Evolutionary conservation across 768 basidiomycete species (phyloP).

Genomic region (Psilocybe tampanensis): DNA sequence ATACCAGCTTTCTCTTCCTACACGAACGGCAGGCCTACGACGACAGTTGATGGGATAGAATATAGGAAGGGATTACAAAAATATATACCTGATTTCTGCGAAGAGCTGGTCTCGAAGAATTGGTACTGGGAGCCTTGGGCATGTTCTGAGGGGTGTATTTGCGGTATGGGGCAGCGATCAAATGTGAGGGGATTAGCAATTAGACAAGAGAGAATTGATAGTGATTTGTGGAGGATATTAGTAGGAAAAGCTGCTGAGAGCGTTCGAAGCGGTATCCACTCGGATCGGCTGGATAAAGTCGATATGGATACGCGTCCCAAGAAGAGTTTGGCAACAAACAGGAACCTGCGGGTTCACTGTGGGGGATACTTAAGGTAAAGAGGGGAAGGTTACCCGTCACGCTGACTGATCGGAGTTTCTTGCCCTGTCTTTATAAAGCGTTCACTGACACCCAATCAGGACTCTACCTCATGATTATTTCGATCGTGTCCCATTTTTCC

Average conservation of each 20-base stretch:
- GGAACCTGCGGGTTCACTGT: neutral
- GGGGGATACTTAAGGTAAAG: conserved; percentile 4
- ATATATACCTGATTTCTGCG: conserved; percentile 73
- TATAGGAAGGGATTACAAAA: conserved; percentile 1
- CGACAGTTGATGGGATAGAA: conserved; percentile 1
- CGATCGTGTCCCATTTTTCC: neutral
- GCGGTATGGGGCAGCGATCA: neutral
- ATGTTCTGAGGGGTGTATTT: conserved; percentile 35
- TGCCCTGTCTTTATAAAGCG: conserved; percentile 4
- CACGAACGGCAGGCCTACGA: conserved; percentile 77
- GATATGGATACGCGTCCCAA: conserved; percentile 2
- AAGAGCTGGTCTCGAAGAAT: conserved; percentile 60
- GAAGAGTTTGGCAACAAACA: conserved; percentile 1
- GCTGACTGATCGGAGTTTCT: conserved; percentile 16
- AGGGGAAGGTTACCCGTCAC: conserved; percentile 5
- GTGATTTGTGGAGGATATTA: neutral
- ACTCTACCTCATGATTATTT: neutral
- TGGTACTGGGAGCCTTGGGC: conserved; percentile 63
- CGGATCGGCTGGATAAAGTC: neutral
- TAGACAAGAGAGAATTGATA: neutral
- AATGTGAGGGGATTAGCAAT: neutral
- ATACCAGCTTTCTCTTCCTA: conserved; percentile 81
- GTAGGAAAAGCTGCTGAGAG: neutral
- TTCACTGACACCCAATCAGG: conserved; percentile 1
- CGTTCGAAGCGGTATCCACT: neutral